Evolutionary conservation across 306 rosid species (phyloP), one percentile per base, ranked within the genome.

Genomic region (Arachis stenosperma): DNA sequence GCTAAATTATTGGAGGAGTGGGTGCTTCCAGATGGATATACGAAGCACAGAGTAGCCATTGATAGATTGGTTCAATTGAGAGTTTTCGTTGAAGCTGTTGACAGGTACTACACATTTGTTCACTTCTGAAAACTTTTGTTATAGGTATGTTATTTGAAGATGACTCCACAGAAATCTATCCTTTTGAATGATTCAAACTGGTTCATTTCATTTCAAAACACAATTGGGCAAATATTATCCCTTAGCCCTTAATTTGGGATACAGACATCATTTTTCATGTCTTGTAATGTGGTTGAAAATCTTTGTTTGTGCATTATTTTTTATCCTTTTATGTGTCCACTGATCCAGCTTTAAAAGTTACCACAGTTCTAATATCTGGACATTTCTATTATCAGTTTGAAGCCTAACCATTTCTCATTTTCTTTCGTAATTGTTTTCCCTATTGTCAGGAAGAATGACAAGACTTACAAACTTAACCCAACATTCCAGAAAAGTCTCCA

Each of bases 11-110:
- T 94, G 88, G 88, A 84, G 83, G 97, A 89, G 80, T 91, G 98
- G 98, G 95, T 94, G 80, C 89, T 94, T 61, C 83, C 92, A 0
- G 98, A 91, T 84, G 97, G 97, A 52, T 75, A 54, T 67, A 88
- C 98, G 1, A 94, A 94, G 83, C 92, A 91, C 79, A 87, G 78
- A 83, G 97, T 94, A 40, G 82, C 98, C 5, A 51, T 91, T 80
- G 98, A 94, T 88, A 86, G 96, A 69, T 84, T 94, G 85, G 83
- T 94, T 84, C 97, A 91, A 53, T 79, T 94, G 67, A 79, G 97
- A 82, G 73, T 94, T 70, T 85, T 91, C 37, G 69, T 77, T 43
- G 98, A 91, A 81, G 91, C 89, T 69, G 67, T 70, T 75, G 98
- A 88, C 78, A 89, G 88, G 97, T 91, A 70, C 33, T 91, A 68